phyloP scores from a whole-genome alignment of 768 basidiomycete species.

The Pholiota molesta region DNA sequence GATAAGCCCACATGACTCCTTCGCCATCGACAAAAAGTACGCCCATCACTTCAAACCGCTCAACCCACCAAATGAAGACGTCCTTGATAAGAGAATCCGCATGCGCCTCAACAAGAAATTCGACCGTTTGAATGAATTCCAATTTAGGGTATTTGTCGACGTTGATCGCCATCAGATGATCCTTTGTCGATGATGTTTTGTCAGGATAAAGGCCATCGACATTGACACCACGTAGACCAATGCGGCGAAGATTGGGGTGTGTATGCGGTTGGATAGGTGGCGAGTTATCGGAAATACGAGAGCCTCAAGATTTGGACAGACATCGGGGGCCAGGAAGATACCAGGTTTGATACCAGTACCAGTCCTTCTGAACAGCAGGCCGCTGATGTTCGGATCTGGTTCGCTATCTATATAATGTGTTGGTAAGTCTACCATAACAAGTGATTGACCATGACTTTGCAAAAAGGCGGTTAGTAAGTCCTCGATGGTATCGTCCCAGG shows the following conservation, averaged over 20 bases:
- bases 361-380: constrained; percentile 25
- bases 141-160: constrained; percentile 45
- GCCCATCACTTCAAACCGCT: constrained; percentile 50
- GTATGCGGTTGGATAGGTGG: constrained; percentile 29
- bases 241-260: constrained; percentile 44
- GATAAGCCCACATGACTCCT: constrained; percentile 53
- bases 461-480: constrained; percentile 40
- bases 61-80: constrained; percentile 58
- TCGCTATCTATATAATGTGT: constrained; percentile 38
- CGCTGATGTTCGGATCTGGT: constrained; percentile 27
- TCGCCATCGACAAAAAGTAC: constrained; percentile 58
- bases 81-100: constrained; percentile 46
- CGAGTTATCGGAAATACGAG: constrained; percentile 44
- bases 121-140: constrained; percentile 49
- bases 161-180: constrained; percentile 46
- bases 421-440: constrained; percentile 44
- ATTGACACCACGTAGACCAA: constrained; percentile 47
- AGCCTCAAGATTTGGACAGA: constrained; percentile 49
- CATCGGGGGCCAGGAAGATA: constrained; percentile 42
- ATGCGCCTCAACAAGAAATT: constrained; percentile 49
- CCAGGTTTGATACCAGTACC: constrained; percentile 40
- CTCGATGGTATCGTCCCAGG: constrained; percentile 19
- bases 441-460: constrained; percentile 39
- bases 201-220: constrained; percentile 48
- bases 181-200: constrained; percentile 36